Evolutionary conservation across 1,139 yeast genomes (phyloP), one percentile per base, ranked within the genome.

Genomic region (Saccharomyces hybrid): DNA sequence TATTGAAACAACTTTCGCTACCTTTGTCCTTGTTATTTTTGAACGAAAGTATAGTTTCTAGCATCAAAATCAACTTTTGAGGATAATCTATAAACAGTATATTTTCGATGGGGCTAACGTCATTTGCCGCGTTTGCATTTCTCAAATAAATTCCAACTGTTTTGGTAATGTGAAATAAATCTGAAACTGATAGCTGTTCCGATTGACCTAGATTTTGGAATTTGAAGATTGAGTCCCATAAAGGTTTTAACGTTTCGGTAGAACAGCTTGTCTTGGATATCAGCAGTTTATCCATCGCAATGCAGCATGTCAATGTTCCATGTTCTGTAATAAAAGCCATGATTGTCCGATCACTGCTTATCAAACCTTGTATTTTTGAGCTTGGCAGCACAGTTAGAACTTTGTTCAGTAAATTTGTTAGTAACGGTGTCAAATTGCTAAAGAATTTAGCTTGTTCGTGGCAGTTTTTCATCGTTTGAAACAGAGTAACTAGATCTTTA

Each of bases 101-200:
- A 42, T 58, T 55, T 2, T 48, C 29, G 25, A 34, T 11, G 8
- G 34, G 26, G 27, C 41, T 51, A n/a, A 4, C 44, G 1, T 38
- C 25, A 16, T 5, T 38, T 16, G 44, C 25, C 44, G 3, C n/a
- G 11, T 3, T 38, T 38, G 51, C 54, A 38, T 60, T 59, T 42
- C 53, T 59, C 27, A 64, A 54, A 42, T 62, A 64, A n/a, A 68
- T 58, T 8, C 71, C 71, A 9, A 66, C 50, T 1, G 71, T 61
- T 51, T 67, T 67, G 3, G 64, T 60, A 9, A 68, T 51, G 53
- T 67, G 70, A 55, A 66, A 68, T 44, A 66, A 38, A 28, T 53
- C 55, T 34, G 58, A 52, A 3, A 61, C 53, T 2, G 68, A 53
- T 1, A 62, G 53, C 5, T 53, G 57, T 1, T 51, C 51, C 4